These are phyloP conservation scores for Coemansia sp. DNA, from an alignment of 371 early-diverging fungal species.

Conservation along the genomic window DNA sequence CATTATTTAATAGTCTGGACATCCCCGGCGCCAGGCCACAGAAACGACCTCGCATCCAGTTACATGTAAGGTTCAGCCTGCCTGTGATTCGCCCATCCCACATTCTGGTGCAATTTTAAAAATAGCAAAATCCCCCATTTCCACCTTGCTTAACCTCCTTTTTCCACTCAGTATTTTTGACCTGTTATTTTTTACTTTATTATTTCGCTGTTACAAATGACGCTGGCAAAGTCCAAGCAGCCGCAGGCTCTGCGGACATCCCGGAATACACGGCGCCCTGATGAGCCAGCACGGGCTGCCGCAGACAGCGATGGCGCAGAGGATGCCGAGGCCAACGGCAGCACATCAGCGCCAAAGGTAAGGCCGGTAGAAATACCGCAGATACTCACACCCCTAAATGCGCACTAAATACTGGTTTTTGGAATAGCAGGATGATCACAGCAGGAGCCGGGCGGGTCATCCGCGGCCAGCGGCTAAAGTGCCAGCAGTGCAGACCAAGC, in stretches of 20 bases:
- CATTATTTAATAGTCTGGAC: too few species aligned
- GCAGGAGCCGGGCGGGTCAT: neutral
- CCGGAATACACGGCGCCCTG: neutral
- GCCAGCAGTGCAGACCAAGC: slow-evolving; percentile 7
- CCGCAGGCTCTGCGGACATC: neutral
- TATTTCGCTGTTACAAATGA: slow-evolving; percentile 7
- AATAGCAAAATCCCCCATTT: slow-evolving; percentile 1
- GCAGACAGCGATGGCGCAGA: neutral
- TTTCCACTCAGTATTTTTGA: neutral
- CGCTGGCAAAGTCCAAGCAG: slow-evolving; percentile 29
- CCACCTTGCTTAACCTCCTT: neutral
- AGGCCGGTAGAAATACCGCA: neutral
- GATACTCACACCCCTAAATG: too few species aligned
- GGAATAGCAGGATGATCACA: neutral
- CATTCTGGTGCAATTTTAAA: slow-evolving; percentile 1
- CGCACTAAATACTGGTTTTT: too few species aligned
- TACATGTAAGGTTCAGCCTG: neutral
- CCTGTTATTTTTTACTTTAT: neutral
- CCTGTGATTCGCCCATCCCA: slow-evolving; percentile 4
- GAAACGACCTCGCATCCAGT: too few species aligned
- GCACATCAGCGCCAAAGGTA: slow-evolving; percentile 10
- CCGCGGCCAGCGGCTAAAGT: slow-evolving; percentile 1
- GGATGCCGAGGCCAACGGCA: slow-evolving; percentile 12
- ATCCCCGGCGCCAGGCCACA: neutral
- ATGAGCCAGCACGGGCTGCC: neutral